These are phyloP conservation scores for Pyronema omphalodes DNA, from an alignment of 495 filamentous ascomycete genomes.

Conservation along the genomic window DNA sequence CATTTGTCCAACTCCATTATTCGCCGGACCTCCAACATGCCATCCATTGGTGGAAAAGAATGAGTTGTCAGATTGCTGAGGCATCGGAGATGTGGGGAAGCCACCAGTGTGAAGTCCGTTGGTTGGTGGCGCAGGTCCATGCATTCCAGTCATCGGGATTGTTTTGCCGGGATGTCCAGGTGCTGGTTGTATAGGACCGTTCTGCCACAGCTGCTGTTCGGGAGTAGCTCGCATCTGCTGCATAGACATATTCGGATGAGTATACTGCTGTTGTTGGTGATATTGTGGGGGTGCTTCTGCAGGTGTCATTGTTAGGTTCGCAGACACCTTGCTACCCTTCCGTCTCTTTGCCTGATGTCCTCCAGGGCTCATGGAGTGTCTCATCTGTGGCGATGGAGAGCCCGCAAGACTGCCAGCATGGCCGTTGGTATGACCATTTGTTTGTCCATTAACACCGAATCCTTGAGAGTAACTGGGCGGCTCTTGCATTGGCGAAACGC, in stretches of 20 bases:
- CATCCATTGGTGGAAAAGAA: neutral
- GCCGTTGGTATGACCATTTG: constrained; percentile 11
- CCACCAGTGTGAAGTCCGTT: no score
- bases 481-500: neutral
- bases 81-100: neutral
- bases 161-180: constrained; percentile 4
- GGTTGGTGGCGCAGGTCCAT: constrained; percentile 6
- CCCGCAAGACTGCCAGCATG: no score
- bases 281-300: constrained; percentile 29
- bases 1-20: constrained; percentile 24
- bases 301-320: constrained; percentile 59
- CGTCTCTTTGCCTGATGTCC: constrained; percentile 51
- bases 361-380: constrained; percentile 27
- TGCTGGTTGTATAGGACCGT: no score
- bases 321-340: constrained; percentile 59
- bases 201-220: no score
- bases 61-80: neutral
- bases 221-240: neutral
- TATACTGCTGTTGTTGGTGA: constrained; percentile 13
- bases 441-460: neutral
- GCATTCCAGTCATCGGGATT: constrained; percentile 28
- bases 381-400: neutral
- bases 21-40: constrained; percentile 1
- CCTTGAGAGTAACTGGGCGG: neutral
- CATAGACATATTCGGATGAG: neutral